Evolutionary conservation across 2,329 filamentous ascomycete species (phyloP), one percentile per base, ranked within the genome.

Genomic region (Botrytis byssoidea): DNA sequence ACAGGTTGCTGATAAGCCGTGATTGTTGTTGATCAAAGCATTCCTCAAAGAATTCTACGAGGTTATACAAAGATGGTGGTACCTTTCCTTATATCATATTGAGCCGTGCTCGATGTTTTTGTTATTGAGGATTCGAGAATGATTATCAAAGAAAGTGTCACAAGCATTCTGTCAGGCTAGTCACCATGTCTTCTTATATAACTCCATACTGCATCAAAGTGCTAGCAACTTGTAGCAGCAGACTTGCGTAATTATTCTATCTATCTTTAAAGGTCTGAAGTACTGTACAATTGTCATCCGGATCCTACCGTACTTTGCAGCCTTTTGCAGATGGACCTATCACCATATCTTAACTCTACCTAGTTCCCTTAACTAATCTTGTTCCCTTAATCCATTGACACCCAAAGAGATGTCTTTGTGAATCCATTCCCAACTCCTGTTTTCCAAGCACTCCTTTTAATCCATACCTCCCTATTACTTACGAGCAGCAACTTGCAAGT

Each of bases 401-500:
- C 35, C 35, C 35, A 32, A 32, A 18, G 12, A 35, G 3, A 16
- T n/a, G 25, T 14, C 35, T 61, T 25, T 7, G 7, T 18, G 25
- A 40, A 40, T n/a, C 5, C 6, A 61, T 9, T 4, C 7, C 18
- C 16, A 29, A 22, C 3, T 68, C 25, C 18, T 37, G 16, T 32
- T 16, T 22, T 3, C 35, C 18, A 32, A 22, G 3, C 3, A 14
- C 10, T 32, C 9, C 29, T 25, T 1, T 7, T 20, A 25, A 42
- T 22, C 37, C 10, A 35, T n/a, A 68, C 16, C 5, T 42, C n/a
- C 37, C 18, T 37, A 57, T 42, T 57, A 69, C n/a, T 18, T 59
- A 12, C 35, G 35, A 57, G 37, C 37, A 42, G 66, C 66, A 37
- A 35, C 48, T 69, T 69, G 25, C 32, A 69, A 69, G 32, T 69